Percentiles rank a stretch among this genome's conserved stretches.
Conservation (phyloP, 768 basidiomycete genomes). For the Rickenella mellea region DNA sequence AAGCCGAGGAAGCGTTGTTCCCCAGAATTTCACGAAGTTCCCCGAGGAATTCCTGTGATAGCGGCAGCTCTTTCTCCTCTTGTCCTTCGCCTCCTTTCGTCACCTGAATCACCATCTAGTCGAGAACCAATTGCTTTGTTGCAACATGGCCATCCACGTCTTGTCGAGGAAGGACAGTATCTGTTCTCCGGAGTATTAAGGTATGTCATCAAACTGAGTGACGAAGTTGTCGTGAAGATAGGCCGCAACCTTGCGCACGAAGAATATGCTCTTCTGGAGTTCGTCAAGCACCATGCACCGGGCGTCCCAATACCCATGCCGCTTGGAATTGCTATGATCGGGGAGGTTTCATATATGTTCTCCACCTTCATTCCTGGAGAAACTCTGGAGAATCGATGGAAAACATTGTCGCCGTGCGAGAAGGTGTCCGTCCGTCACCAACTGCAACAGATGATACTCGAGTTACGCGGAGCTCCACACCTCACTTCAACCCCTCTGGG, state of each 20-base stretch:
- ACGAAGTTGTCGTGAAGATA: constrained; percentile 8
- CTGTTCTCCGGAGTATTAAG: too few relatives aligned
- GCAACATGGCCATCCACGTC: too few relatives aligned
- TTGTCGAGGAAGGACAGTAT: too few relatives aligned
- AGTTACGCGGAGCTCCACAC: constrained; percentile 2
- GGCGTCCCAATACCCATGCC: not conserved
- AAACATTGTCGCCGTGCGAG: constrained; percentile 1
- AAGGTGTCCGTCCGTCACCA: constrained; percentile 4
- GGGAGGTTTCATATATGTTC: constrained; percentile 7
- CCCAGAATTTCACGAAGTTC: too few relatives aligned
- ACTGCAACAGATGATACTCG: constrained; percentile 1
- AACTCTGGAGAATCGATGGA: constrained; percentile 12
- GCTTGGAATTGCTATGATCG: constrained; percentile 2
- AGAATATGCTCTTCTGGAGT: constrained; percentile 7
- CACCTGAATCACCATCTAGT: too few relatives aligned
- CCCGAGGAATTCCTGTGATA: too few relatives aligned
- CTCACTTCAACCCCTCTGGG: constrained; percentile 5
- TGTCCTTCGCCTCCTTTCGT: too few relatives aligned
- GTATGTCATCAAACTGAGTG: constrained; percentile 8
- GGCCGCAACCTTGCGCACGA: constrained; percentile 6
- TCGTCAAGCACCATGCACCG: constrained; percentile 5
- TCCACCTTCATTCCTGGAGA: constrained; percentile 8
- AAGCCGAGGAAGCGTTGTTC: too few relatives aligned
- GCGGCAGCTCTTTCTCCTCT: too few relatives aligned
- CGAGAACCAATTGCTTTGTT: too few relatives aligned